Conservation (phyloP, 78 protist genomes). For the Speleostelium caveatum region DNA sequence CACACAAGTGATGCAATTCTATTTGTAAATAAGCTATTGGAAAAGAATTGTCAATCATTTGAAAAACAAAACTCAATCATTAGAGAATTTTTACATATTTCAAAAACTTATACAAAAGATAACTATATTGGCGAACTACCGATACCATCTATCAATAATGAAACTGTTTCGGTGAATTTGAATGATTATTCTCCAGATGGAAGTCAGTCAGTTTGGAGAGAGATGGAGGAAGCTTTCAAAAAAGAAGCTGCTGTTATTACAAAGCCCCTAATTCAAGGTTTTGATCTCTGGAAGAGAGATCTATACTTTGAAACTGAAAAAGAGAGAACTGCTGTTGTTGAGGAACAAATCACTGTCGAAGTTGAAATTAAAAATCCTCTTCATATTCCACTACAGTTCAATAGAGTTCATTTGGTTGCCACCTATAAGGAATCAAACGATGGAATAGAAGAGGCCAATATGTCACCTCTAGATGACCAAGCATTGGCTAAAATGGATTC, state of each 20-base stretch:
- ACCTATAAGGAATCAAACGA: conserved; percentile 24
- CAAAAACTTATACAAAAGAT: conserved; percentile 39
- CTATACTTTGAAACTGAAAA: conserved; percentile 42
- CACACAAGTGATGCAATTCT: conserved; percentile 53
- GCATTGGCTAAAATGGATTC: conserved; percentile 8
- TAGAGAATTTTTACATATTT: conserved; percentile 65
- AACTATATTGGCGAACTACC: conserved; percentile 69
- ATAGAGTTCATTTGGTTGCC: conserved; percentile 69
- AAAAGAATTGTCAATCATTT: conserved; percentile 68
- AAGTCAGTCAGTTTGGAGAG: conserved; percentile 51
- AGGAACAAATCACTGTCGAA: conserved; percentile 59
- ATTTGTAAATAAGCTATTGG: conserved; percentile 63
- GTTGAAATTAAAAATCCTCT: conserved; percentile 67
- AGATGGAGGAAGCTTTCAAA: conserved; percentile 71
- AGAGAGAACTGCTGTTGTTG: conserved; percentile 66
- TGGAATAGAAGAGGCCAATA: conserved; percentile 40
- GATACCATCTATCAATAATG: conserved; percentile 42
- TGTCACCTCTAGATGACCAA: conserved; percentile 71
- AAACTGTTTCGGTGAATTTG: conserved; percentile 4
- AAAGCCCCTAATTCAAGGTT: conserved; percentile 61
- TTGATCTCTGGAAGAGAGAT: conserved; percentile 69
- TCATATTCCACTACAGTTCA: conserved; percentile 70
- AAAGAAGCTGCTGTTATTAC: conserved; percentile 51
- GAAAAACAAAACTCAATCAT: conserved; percentile 66
- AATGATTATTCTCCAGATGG: conserved; percentile 47